Evolutionary conservation across 371 early-diverging fungal genomes (phyloP).

Genomic region (Chytridium lagenaria): DNA sequence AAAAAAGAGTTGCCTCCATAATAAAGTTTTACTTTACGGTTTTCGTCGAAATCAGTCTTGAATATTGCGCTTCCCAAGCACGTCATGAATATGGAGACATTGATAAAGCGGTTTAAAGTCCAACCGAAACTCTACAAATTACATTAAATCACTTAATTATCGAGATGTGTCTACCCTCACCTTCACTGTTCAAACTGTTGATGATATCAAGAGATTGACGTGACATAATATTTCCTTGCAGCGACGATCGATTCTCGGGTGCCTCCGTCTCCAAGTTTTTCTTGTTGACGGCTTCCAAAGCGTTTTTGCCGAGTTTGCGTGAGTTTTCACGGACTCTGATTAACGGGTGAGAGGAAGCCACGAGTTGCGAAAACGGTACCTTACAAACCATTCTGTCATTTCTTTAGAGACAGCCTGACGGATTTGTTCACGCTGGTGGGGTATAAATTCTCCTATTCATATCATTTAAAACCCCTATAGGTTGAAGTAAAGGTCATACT

Average conservation of each 20-base stretch:
- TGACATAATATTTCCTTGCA: conserved; percentile 49
- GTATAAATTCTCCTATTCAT: conserved; percentile 74
- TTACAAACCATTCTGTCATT: conserved; percentile 91
- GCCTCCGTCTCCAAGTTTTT: conserved; percentile 6
- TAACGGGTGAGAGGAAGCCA: not conserved
- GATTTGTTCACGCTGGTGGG: conserved; percentile 81
- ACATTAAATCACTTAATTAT: not conserved
- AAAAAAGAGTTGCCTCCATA: too few species aligned
- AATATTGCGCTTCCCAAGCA: conserved; percentile 89
- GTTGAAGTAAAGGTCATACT: conserved; percentile 53
- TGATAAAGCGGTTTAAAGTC: conserved; percentile 95
- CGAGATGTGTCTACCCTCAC: conserved; percentile 59
- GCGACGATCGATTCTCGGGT: conserved; percentile 69
- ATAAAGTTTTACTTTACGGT: conserved; percentile 59
- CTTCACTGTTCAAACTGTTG: conserved; percentile 84
- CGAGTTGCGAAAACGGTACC: conserved; percentile 46
- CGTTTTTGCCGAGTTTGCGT: conserved; percentile 81
- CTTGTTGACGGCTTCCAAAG: conserved; percentile 63
- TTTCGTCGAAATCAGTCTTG: conserved; percentile 87
- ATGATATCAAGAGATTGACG: conserved; percentile 78
- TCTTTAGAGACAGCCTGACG: conserved; percentile 84
- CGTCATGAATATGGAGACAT: conserved; percentile 93
- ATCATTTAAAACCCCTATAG: not conserved
- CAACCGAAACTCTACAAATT: conserved; percentile 64
- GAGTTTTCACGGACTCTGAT: conserved; percentile 82